These are phyloP conservation scores for Neofusicoccum kwambonambiense DNA, from an alignment of 2,329 filamentous ascomycete species.

Conservation along the genomic window DNA sequence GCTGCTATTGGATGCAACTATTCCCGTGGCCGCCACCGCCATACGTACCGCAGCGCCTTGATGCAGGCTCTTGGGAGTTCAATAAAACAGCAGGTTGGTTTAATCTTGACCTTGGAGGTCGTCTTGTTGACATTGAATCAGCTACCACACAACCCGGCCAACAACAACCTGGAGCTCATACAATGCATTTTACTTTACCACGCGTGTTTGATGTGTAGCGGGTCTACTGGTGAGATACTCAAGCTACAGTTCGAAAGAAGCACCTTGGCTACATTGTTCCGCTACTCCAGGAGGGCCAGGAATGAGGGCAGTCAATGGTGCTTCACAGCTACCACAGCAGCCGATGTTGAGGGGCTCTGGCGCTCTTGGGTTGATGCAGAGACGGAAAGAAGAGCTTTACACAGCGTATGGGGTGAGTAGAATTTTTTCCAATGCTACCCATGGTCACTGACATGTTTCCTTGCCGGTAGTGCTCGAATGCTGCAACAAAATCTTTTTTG, in stretches of 20 bases:
- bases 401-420: not conserved
- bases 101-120: not conserved
- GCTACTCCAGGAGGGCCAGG: not conserved
- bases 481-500: not conserved
- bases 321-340: not conserved
- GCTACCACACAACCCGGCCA: not conserved
- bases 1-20: not conserved
- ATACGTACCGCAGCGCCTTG: not conserved
- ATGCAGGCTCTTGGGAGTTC: not conserved
- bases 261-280: not conserved
- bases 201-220: not conserved
- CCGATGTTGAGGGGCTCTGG: not conserved
- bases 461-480: not conserved
- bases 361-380: not conserved
- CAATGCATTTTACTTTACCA: not conserved
- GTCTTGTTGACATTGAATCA: not conserved
- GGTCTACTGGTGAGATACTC: not conserved
- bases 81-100: not conserved
- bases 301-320: not conserved
- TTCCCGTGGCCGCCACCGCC: not conserved
- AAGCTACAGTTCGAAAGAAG: not conserved
- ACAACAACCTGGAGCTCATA: not conserved
- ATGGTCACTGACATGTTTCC: not conserved
- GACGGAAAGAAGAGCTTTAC: not conserved
- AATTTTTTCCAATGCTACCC: not conserved